Percentiles rank a stretch among this genome's conserved stretches.
Conservation (phyloP, 2,329 filamentous ascomycete species). For the Talaromyces sp. region DNA sequence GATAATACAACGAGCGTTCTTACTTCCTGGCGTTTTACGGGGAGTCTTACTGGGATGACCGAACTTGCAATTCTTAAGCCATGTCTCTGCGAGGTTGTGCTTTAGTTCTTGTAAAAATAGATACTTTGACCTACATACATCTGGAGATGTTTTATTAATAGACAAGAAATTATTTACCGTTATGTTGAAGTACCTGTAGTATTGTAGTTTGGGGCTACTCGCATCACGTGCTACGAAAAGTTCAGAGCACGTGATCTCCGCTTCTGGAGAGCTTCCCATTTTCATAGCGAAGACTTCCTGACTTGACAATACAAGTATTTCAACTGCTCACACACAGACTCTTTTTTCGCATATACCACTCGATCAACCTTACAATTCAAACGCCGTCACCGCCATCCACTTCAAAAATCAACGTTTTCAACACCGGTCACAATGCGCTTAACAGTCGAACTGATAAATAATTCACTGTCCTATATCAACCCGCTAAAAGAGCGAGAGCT, state of each 20-base stretch:
- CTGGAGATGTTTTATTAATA: background rate
- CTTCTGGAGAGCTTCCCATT: slow-evolving; percentile 7
- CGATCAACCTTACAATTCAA: too few species aligned
- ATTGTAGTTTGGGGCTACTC: background rate
- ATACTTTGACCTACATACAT: background rate
- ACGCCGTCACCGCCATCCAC: background rate
- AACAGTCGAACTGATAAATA: slow-evolving; percentile 89
- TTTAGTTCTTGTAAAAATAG: slow-evolving; percentile 4
- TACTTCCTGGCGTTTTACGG: background rate
- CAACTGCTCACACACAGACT: too few species aligned
- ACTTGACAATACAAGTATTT: background rate
- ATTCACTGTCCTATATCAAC: slow-evolving; percentile 96
- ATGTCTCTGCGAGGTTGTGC: slow-evolving; percentile 4
- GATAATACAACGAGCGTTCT: background rate
- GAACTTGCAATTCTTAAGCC: background rate
- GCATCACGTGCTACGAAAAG: background rate
- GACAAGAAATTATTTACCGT: background rate
- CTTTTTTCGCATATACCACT: too few species aligned
- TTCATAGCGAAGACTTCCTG: background rate
- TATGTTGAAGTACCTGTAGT: background rate
- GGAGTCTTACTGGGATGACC: background rate
- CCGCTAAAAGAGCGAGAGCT: slow-evolving; percentile 98
- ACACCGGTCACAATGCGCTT: slow-evolving; percentile 69
- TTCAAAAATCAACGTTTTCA: background rate
- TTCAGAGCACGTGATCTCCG: slow-evolving; percentile 1